Conservation (phyloP, 2,329 filamentous ascomycete genomes). For the Pseudogymnoascus sp. region DNA sequence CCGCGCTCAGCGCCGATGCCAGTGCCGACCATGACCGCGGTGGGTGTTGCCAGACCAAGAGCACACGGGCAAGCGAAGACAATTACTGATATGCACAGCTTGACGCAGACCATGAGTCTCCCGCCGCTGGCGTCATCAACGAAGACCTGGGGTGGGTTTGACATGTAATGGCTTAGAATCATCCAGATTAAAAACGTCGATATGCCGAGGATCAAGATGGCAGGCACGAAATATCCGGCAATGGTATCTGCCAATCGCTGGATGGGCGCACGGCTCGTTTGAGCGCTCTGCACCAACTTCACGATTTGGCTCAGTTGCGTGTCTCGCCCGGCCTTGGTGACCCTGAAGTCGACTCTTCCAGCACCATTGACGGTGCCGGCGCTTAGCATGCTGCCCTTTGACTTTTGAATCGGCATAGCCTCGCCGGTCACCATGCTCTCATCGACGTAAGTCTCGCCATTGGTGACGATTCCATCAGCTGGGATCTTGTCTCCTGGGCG, state of each 20-base stretch:
- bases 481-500: constrained; percentile 95
- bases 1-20: constrained; percentile 91
- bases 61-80: constrained; percentile 97
- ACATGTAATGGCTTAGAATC: constrained; percentile 79
- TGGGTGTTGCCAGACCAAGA: constrained; percentile 90
- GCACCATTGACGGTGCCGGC: constrained; percentile 94
- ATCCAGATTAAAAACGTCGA: constrained; percentile 89
- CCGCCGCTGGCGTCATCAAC: constrained; percentile 72
- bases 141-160: constrained; percentile 84
- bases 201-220: constrained; percentile 76
- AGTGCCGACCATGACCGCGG: constrained; percentile 98
- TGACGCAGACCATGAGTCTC: constrained; percentile 91
- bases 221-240: constrained; percentile 88
- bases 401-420: constrained; percentile 89
- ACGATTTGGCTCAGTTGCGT: constrained; percentile 98
- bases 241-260: constrained; percentile 86
- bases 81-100: constrained; percentile 96
- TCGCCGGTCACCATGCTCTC: constrained; percentile 99
- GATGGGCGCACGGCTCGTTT: constrained; percentile 89
- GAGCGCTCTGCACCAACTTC: constrained; percentile 94
- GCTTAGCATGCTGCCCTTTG: constrained; percentile 70
- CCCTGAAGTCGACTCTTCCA: constrained; percentile 83
- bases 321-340: constrained; percentile 85
- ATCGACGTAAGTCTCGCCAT: constrained; percentile 87
- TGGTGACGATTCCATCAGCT: constrained; percentile 78